Evolutionary conservation across 352 stramenopile species (phyloP).

Genomic region (Pythium sukuiense): DNA sequence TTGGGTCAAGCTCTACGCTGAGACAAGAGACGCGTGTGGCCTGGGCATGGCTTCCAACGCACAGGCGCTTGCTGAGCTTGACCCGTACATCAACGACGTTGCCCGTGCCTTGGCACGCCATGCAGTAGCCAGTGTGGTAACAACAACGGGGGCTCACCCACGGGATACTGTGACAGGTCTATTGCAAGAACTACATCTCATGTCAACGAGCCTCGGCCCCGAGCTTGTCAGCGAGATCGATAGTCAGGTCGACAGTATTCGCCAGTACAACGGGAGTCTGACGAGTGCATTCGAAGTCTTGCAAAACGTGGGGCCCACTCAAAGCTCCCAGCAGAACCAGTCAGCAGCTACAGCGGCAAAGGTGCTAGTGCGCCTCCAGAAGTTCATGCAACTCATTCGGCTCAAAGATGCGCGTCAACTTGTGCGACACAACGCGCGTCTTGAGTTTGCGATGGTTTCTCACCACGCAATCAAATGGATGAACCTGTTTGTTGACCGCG

Average conservation of each 20-base stretch:
- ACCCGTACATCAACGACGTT: background rate
- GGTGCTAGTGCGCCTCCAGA: background rate
- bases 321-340: background rate
- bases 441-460: background rate
- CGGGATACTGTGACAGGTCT: background rate
- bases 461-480: background rate
- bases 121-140: background rate
- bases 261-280: background rate
- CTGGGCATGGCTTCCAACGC: constrained; percentile 6
- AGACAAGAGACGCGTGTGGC: constrained; percentile 2
- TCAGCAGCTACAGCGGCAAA: background rate
- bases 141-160: background rate
- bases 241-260: background rate
- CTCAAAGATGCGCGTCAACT: background rate
- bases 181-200: background rate
- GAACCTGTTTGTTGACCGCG: background rate
- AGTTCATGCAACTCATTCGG: background rate
- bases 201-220: background rate
- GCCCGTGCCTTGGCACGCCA: background rate
- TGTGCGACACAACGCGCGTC: background rate
- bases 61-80: background rate
- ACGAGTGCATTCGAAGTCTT: constrained; percentile 1
- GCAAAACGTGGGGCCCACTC: background rate
- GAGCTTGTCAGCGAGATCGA: background rate
- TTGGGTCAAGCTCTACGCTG: constrained; percentile 20